A percentile compares a stretch with the other conserved stretches of the same genome.
Evolutionary conservation across 2,329 filamentous ascomycete species (phyloP).

Genomic region (Coniochaeta sp.): DNA sequence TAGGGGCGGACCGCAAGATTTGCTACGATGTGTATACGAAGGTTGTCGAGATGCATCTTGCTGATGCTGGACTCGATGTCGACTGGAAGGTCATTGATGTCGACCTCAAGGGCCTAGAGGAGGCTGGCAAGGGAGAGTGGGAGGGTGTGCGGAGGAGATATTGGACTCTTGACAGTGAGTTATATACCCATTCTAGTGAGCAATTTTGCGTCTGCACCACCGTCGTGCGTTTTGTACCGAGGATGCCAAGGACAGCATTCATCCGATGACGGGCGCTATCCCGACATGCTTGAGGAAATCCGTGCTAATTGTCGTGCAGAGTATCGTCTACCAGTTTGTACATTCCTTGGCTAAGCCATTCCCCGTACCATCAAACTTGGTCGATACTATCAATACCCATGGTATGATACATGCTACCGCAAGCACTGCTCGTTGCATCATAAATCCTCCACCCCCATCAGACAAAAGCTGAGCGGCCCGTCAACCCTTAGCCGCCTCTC

Average conservation of each 20-base stretch:
- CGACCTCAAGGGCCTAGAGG: constrained; percentile 55
- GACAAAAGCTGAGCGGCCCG: neutral
- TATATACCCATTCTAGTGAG: neutral
- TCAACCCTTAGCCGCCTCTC: neutral
- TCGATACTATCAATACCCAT: neutral
- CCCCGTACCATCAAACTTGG: neutral
- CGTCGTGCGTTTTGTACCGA: neutral
- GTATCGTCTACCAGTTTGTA: constrained; percentile 69
- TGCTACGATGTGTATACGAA: constrained; percentile 96
- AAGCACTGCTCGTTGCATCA: neutral
- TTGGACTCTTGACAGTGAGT: constrained; percentile 72
- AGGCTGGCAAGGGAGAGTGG: constrained; percentile 71
- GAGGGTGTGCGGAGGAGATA: constrained; percentile 81
- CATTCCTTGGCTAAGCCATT: constrained; percentile 53
- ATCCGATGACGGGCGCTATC: neutral
- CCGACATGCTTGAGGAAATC: neutral
- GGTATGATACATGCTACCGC: neutral
- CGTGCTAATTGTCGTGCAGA: constrained; percentile 27
- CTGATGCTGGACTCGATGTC: constrained; percentile 82
- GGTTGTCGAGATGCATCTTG: constrained; percentile 83
- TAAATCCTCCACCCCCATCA: neutral
- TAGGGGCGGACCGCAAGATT: constrained; percentile 84
- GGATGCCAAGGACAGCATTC: neutral
- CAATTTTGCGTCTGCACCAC: neutral
- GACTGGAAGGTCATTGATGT: constrained; percentile 77